Conservation (phyloP, 2,329 filamentous ascomycete species). For the Pseudodiploospora longispora region DNA sequence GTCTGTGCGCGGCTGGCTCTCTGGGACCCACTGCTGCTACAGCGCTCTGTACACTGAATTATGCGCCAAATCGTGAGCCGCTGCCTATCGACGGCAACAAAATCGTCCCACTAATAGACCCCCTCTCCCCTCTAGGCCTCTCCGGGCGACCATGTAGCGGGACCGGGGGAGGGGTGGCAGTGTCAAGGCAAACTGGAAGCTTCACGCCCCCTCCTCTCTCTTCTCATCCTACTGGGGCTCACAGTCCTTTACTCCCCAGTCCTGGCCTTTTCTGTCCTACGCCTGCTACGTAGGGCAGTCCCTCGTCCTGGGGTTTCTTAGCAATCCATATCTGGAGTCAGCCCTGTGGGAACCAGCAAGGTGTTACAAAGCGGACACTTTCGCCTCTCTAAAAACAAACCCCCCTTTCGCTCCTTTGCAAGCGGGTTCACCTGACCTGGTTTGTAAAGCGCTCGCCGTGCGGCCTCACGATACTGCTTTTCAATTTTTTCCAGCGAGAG, state of each 20-base stretch:
- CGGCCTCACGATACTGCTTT: not conserved
- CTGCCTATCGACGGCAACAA: no score
- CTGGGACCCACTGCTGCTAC: no score
- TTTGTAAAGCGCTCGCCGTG: no score
- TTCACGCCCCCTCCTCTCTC: not conserved
- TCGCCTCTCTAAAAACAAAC: no score
- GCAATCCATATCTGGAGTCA: not conserved
- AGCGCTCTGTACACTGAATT: no score
- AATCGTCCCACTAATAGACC: no score
- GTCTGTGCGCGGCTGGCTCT: no score
- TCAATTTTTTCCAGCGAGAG: not conserved
- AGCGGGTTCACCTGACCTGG: not conserved
- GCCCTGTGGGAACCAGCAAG: not conserved
- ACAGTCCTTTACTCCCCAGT: no score
- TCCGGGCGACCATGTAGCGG: not conserved
- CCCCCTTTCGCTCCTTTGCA: not conserved
- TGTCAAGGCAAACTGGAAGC: not conserved
- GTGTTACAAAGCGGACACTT: no score
- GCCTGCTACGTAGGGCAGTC: no score
- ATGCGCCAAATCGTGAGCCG: no score
- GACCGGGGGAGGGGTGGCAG: slow-evolving; percentile 1
- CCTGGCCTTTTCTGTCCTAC: no score
- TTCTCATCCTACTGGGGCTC: not conserved
- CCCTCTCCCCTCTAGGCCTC: not conserved
- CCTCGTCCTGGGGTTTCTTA: not conserved